A percentile compares a stretch with the other conserved stretches of the same genome.
Evolutionary conservation across 768 basidiomycete genomes (phyloP).

Genomic region (Boletus coccyginus): DNA sequence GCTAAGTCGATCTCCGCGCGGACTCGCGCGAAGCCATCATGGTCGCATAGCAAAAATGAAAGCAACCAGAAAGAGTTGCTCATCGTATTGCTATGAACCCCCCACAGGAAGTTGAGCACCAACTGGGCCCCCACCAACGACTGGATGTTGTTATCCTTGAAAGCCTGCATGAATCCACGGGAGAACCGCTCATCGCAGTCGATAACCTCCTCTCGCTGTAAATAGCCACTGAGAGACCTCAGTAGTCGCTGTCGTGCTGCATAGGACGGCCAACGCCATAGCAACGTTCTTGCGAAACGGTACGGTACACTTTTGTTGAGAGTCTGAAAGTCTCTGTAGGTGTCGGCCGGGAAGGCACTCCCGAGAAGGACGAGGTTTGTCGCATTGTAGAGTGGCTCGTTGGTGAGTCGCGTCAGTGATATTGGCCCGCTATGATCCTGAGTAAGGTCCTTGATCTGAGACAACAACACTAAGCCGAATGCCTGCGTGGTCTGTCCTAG

Average conservation of each 20-base stretch:
- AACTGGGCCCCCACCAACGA: conserved; percentile 16
- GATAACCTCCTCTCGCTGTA: conserved; percentile 8
- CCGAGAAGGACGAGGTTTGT: conserved; percentile 21
- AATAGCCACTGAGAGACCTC: conserved; percentile 6
- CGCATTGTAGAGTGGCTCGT: conserved; percentile 15
- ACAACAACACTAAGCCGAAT: conserved; percentile 12
- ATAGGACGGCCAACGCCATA: conserved; percentile 14
- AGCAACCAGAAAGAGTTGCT: conserved; percentile 19
- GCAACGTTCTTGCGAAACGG: conserved; percentile 12
- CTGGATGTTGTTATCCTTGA: conserved; percentile 17
- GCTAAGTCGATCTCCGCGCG: conserved; percentile 43
- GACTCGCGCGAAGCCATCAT: conserved; percentile 41
- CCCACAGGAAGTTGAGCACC: conserved; percentile 21
- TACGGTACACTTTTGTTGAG: conserved; percentile 18
- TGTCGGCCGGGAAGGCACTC: conserved; percentile 14
- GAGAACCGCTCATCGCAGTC: conserved; percentile 8
- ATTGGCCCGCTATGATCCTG: not conserved
- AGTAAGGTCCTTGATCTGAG: conserved; percentile 8
- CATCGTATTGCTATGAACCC: conserved; percentile 21
- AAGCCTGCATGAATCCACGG: conserved; percentile 13
- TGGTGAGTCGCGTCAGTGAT: conserved; percentile 18
- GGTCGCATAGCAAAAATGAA: conserved; percentile 39
- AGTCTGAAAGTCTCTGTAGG: conserved; percentile 19
- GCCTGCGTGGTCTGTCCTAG: conserved; percentile 8
- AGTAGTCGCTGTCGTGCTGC: conserved; percentile 12